Percentiles rank a stretch among this genome's conserved stretches.
These are phyloP conservation scores for Fraxinus baroniana DNA, from an alignment of 305 asterid genomes.

Conservation along the genomic window DNA sequence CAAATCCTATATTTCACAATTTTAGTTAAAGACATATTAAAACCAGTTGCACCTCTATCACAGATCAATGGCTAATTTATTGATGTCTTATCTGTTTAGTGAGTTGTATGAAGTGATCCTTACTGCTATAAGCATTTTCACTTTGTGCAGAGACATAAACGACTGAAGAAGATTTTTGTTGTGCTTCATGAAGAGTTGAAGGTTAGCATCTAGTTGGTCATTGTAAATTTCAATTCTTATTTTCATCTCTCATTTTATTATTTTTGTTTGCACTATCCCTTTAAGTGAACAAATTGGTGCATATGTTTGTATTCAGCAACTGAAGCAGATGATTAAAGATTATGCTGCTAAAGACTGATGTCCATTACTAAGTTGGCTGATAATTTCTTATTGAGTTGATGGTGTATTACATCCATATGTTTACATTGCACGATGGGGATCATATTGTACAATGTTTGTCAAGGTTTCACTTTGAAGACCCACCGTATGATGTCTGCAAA, in stretches of 20 bases:
- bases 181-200: slow-evolving; percentile 80
- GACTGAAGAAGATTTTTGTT: slow-evolving; percentile 66
- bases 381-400: not conserved
- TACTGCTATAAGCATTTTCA: slow-evolving; percentile 19
- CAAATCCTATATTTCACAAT: not conserved
- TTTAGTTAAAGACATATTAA: not conserved
- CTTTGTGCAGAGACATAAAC: slow-evolving; percentile 68
- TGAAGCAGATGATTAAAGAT: slow-evolving; percentile 79
- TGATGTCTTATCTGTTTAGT: slow-evolving; percentile 19
- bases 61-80: not conserved
- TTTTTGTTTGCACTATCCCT: slow-evolving; percentile 2
- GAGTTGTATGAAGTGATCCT: not conserved
- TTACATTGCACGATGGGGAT: not conserved
- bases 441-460: not conserved
- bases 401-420: not conserved
- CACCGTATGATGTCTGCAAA: not conserved
- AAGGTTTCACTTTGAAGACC: slow-evolving; percentile 24
- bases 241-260: slow-evolving; percentile 5
- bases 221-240: slow-evolving; percentile 16
- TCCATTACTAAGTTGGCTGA: not conserved
- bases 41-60: not conserved
- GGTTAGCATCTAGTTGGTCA: slow-evolving; percentile 44
- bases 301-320: slow-evolving; percentile 47
- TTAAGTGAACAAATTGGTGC: slow-evolving; percentile 12
- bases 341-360: slow-evolving; percentile 39